Percentiles rank a stretch among this genome's conserved stretches.
phyloP scores from a whole-genome alignment of 306 rosid species.

The Hylodesmum podocarpum region DNA sequence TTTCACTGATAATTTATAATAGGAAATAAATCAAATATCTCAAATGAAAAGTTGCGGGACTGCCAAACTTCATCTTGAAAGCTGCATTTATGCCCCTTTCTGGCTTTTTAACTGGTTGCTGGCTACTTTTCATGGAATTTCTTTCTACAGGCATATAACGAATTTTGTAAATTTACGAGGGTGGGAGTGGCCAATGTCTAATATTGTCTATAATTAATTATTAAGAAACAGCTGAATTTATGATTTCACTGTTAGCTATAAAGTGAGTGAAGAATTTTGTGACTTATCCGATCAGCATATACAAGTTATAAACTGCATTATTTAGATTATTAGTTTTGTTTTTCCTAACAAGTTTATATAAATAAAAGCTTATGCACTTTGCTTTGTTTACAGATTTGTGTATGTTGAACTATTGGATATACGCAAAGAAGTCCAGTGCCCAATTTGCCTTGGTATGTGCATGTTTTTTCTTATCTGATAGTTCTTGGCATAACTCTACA shows the following conservation, averaged over 20 bases:
- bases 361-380: slow-evolving; percentile 17
- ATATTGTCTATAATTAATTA: neutral
- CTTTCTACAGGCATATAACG: neutral
- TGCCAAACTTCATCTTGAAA: neutral
- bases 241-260: neutral
- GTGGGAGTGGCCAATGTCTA: neutral
- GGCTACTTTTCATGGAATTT: neutral
- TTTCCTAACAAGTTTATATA: neutral
- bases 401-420: slow-evolving; percentile 58
- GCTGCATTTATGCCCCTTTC: neutral
- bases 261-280: neutral
- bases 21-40: neutral
- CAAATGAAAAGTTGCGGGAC: neutral
- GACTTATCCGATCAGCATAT: neutral
- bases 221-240: slow-evolving; percentile 11
- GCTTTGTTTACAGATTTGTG: slow-evolving; percentile 60
- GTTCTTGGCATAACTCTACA: slow-evolving; percentile 18
- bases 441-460: slow-evolving; percentile 88
- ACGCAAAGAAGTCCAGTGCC: slow-evolving; percentile 93
- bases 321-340: neutral
- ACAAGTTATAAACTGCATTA: neutral
- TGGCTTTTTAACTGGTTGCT: slow-evolving; percentile 6
- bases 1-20: neutral
- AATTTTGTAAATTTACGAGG: slow-evolving; percentile 3
- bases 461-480: neutral